phyloP scores from a whole-genome alignment of 345 rosid genomes.

The Streptanthus diversifolius region DNA sequence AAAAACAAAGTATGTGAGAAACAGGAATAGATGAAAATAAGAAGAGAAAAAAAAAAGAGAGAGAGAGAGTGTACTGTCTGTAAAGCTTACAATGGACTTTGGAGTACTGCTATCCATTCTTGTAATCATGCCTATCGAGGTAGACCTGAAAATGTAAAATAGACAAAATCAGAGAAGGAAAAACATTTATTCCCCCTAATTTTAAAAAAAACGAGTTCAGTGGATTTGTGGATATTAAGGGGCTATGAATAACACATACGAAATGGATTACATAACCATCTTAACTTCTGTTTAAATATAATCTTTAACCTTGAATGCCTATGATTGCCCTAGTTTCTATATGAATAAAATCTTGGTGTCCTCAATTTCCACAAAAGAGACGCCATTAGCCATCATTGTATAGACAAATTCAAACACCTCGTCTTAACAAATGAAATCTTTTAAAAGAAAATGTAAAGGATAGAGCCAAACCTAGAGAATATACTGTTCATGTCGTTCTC shows the following conservation, averaged over 20 bases:
- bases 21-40: neutral
- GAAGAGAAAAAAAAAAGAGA: no score
- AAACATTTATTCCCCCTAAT: neutral
- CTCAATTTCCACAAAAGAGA: neutral
- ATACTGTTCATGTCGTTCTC: neutral
- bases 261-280: neutral
- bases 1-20: constrained; percentile 15
- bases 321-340: neutral
- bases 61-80: neutral
- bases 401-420: neutral
- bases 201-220: neutral
- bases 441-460: neutral
- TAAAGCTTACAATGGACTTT: constrained; percentile 47
- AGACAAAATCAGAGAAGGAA: neutral
- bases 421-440: neutral
- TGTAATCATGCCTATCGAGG: constrained; percentile 32
- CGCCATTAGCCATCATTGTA: neutral
- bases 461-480: neutral
- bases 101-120: constrained; percentile 41
- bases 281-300: neutral
- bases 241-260: neutral
- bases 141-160: constrained; percentile 43
- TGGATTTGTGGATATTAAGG: neutral
- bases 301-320: neutral
- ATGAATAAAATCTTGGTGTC: neutral